These are phyloP conservation scores for Wickerhamiella galacta DNA, from an alignment of 805 yeast genomes.

Conservation along the genomic window DNA sequence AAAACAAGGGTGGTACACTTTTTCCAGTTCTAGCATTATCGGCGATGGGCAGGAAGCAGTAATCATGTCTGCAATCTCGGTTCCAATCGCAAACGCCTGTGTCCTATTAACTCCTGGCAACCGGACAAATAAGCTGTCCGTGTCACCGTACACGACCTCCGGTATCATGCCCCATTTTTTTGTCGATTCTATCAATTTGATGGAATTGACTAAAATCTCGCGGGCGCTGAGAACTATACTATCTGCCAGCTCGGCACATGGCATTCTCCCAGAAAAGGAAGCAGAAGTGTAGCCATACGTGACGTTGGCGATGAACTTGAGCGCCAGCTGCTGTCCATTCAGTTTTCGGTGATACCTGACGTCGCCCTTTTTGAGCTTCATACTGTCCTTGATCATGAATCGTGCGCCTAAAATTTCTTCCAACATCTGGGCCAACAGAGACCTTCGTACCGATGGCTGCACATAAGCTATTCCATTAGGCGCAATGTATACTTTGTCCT, in stretches of 20 bases:
- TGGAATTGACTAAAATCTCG: slow-evolving; percentile 61
- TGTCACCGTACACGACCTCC: slow-evolving; percentile 90
- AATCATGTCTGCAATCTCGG: slow-evolving; percentile 45
- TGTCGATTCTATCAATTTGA: slow-evolving; percentile 44
- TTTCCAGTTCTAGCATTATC: slow-evolving; percentile 70
- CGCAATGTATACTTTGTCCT: slow-evolving; percentile 44
- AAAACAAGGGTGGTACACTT: slow-evolving; percentile 78
- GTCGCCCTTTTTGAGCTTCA: slow-evolving; percentile 29
- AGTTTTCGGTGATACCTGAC: slow-evolving; percentile 30
- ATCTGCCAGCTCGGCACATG: slow-evolving; percentile 88
- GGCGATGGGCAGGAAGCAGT: slow-evolving; percentile 66
- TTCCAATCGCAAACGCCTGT: slow-evolving; percentile 67
- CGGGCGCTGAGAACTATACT: slow-evolving; percentile 84
- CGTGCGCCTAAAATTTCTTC: slow-evolving; percentile 69
- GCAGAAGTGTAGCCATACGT: slow-evolving; percentile 95
- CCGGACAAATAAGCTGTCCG: slow-evolving; percentile 83
- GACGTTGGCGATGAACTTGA: slow-evolving; percentile 83
- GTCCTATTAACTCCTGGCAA: slow-evolving; percentile 63
- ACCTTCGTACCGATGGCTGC: slow-evolving; percentile 45
- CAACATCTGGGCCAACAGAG: slow-evolving; percentile 69
- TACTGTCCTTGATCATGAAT: slow-evolving; percentile 58
- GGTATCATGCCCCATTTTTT: slow-evolving; percentile 52
- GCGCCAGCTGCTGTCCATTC: slow-evolving; percentile 67
- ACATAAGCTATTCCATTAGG: slow-evolving; percentile 82
- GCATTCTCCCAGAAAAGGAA: slow-evolving; percentile 92